These are phyloP conservation scores for Glaciozyma antarctica DNA, from an alignment of 768 basidiomycete genomes.

Conservation along the genomic window DNA sequence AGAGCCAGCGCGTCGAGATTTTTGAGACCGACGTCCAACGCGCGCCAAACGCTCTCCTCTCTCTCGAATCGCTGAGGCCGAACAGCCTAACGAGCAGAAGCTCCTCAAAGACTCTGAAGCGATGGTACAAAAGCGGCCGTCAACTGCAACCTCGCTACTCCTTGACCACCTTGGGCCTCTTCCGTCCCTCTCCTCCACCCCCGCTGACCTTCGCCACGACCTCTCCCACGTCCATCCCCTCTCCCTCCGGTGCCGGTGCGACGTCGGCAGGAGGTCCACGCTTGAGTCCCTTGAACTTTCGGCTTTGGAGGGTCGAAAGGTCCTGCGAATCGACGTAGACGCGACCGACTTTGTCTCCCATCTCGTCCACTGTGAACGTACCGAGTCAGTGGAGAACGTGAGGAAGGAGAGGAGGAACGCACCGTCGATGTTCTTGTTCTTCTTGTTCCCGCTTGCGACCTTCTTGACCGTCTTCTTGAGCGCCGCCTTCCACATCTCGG, in stretches of 20 bases:
- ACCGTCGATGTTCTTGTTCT: slow-evolving; percentile 86
- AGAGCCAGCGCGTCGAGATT: too few species aligned
- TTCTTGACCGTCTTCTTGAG: slow-evolving; percentile 76
- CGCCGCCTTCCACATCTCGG: slow-evolving; percentile 69
- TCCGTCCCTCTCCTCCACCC: slow-evolving; percentile 12
- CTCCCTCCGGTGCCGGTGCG: not conserved
- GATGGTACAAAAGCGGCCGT: too few species aligned
- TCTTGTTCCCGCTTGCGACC: slow-evolving; percentile 63
- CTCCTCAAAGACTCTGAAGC: too few species aligned
- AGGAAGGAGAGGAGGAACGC: not conserved
- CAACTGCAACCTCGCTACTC: too few species aligned
- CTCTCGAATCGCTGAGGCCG: too few species aligned
- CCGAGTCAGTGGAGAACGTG: not conserved
- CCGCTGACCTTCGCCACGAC: slow-evolving; percentile 1
- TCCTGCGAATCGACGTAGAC: slow-evolving; percentile 80
- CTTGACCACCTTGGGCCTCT: slow-evolving; percentile 8
- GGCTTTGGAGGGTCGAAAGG: slow-evolving; percentile 68
- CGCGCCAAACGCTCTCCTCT: too few species aligned
- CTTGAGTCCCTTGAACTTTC: slow-evolving; percentile 94
- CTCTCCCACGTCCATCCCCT: not conserved
- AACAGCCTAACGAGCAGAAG: too few species aligned
- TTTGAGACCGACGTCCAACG: too few species aligned
- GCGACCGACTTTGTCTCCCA: slow-evolving; percentile 88
- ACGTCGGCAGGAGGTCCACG: slow-evolving; percentile 30
- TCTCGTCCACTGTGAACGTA: slow-evolving; percentile 54